Conservation (phyloP, 1,139 yeast genomes). For the Zygosaccharomyces pseudobailii region DNA sequence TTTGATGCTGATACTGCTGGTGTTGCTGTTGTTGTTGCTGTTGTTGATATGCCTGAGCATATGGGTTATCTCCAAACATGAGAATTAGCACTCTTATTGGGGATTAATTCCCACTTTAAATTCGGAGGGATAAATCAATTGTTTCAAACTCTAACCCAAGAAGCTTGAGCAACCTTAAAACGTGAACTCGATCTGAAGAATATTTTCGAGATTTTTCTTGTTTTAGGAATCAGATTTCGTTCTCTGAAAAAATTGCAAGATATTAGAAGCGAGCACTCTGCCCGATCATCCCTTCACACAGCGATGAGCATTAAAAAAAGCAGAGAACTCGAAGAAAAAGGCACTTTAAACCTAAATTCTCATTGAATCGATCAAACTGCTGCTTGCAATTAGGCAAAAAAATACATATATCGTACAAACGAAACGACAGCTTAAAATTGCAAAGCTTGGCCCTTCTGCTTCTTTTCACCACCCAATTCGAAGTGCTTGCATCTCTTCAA, state of each 20-base stretch:
- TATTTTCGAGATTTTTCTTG: slow-evolving; percentile 2
- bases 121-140: background rate
- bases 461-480: slow-evolving; percentile 99
- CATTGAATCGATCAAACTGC: background rate
- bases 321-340: background rate
- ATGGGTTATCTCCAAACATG: slow-evolving; percentile 4
- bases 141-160: background rate
- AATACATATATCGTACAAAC: slow-evolving; percentile 6
- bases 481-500: slow-evolving; percentile 99
- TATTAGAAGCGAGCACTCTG: background rate
- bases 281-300: background rate
- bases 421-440: slow-evolving; percentile 58
- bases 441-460: slow-evolving; percentile 99
- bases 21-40: slow-evolving; percentile 27
- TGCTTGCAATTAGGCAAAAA: slow-evolving; percentile 4
- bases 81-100: background rate
- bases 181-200: background rate
- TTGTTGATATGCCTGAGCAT: background rate
- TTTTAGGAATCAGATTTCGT: slow-evolving; percentile 1
- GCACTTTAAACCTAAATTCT: background rate
- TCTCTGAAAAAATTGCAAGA: background rate
- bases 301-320: background rate
- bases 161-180: background rate
- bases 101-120: background rate
- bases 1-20: slow-evolving; percentile 16